Evolutionary conservation across 306 rosid species (phyloP).

Genomic region (Carpinus viminea): DNA sequence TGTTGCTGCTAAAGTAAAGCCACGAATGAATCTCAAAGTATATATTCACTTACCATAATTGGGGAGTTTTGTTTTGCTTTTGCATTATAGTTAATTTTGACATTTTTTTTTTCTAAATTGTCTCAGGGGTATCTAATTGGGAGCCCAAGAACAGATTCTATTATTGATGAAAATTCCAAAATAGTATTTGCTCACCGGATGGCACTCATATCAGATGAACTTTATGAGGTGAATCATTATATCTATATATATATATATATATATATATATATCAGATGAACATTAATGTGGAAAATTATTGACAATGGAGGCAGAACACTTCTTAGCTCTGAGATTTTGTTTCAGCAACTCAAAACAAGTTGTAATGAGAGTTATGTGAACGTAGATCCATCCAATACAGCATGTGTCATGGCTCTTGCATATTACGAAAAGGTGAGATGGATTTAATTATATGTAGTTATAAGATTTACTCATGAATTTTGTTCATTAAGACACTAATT

Average conservation of each 20-base stretch:
- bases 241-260: no score
- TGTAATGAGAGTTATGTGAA: conserved; percentile 2
- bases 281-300: no score
- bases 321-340: background rate
- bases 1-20: conserved; percentile 21
- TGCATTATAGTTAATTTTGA: background rate
- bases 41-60: background rate
- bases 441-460: background rate
- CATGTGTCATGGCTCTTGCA: conserved; percentile 6
- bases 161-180: conserved; percentile 15
- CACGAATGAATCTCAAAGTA: conserved; percentile 25
- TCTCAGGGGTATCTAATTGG: conserved; percentile 28
- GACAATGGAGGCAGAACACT: background rate
- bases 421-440: conserved; percentile 17
- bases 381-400: conserved; percentile 11
- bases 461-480: background rate
- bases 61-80: background rate
- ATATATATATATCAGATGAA: no score
- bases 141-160: conserved; percentile 15
- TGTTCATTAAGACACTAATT: background rate
- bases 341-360: conserved; percentile 11
- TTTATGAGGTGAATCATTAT: conserved; percentile 23
- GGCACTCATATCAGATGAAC: conserved; percentile 30
- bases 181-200: conserved; percentile 24
- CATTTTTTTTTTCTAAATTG: background rate